phyloP scores from a whole-genome alignment of 306 rosid species.

The Quercus gilva region DNA sequence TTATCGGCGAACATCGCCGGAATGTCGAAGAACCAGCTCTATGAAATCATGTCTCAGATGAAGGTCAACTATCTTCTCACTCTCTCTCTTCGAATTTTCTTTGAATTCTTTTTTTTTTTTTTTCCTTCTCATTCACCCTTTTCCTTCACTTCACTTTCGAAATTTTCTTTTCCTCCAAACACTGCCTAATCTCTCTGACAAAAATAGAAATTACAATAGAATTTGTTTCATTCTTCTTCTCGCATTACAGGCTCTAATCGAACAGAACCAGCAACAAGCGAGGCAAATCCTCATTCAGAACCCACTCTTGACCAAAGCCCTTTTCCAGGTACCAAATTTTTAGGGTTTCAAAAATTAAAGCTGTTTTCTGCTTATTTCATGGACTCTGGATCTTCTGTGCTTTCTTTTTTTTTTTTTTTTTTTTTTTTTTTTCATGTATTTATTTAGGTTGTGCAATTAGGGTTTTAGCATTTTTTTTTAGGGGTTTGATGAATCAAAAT shows the following conservation, averaged over 20 bases:
- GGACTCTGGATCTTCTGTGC: background rate
- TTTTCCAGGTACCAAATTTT: constrained; percentile 66
- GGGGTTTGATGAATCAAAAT: background rate
- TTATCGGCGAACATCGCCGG: constrained; percentile 76
- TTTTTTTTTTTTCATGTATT: background rate
- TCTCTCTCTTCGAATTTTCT: background rate
- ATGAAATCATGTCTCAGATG: constrained; percentile 97
- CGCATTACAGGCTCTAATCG: constrained; percentile 58
- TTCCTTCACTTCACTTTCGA: background rate
- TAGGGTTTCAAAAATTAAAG: background rate
- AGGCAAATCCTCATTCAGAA: constrained; percentile 92
- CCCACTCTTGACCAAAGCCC: constrained; percentile 85
- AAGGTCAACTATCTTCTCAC: constrained; percentile 37
- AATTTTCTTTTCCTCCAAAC: background rate
- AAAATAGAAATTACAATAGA: background rate
- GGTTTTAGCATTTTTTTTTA: background rate
- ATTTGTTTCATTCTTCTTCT: background rate
- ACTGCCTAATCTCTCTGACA: background rate
- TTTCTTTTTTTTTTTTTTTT: background rate
- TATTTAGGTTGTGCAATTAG: background rate
- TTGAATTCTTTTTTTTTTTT: background rate
- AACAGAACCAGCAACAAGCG: constrained; percentile 93
- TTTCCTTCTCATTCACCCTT: background rate
- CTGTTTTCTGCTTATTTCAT: background rate
- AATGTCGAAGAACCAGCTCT: constrained; percentile 90